Evolutionary conservation across 345 rosid genomes (phyloP).

Genomic region (Gossypium thurberi): DNA sequence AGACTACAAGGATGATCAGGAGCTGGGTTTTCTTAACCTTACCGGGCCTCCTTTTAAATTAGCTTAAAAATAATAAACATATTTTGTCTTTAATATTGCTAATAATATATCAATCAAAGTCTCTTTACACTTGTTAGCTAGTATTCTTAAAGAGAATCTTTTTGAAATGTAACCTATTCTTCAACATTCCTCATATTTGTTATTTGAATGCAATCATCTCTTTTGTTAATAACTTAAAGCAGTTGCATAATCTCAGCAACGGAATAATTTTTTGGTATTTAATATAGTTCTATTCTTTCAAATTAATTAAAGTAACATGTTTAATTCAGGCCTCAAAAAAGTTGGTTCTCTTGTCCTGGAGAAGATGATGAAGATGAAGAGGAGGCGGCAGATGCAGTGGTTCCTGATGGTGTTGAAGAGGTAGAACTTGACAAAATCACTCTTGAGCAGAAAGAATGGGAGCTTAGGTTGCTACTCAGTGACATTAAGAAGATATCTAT

Average conservation of each 20-base stretch:
- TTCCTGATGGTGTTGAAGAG: constrained; percentile 95
- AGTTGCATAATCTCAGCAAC: background rate
- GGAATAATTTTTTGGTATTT: background rate
- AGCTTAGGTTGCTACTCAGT: constrained; percentile 61
- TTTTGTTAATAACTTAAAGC: constrained; percentile 7
- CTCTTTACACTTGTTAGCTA: background rate
- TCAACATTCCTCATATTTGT: background rate
- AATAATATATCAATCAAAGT: background rate
- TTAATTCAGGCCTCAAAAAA: constrained; percentile 74
- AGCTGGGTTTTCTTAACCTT: constrained; percentile 6
- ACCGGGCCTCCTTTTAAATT: background rate
- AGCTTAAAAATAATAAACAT: background rate
- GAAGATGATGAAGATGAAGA: constrained; percentile 95
- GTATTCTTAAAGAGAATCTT: background rate
- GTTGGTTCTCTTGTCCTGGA: constrained; percentile 72
- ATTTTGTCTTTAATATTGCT: background rate
- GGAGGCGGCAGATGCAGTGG: constrained; percentile 96
- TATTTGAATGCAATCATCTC: constrained; percentile 13
- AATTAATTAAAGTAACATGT: constrained; percentile 13
- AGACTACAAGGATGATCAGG: background rate
- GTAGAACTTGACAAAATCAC: constrained; percentile 85
- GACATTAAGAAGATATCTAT: constrained; percentile 76
- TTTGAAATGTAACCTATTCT: background rate
- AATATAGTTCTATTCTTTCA: background rate
- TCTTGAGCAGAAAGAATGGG: constrained; percentile 76